phyloP scores from a whole-genome alignment of 257 asterid genomes.

The Przewalskia tangutica region DNA sequence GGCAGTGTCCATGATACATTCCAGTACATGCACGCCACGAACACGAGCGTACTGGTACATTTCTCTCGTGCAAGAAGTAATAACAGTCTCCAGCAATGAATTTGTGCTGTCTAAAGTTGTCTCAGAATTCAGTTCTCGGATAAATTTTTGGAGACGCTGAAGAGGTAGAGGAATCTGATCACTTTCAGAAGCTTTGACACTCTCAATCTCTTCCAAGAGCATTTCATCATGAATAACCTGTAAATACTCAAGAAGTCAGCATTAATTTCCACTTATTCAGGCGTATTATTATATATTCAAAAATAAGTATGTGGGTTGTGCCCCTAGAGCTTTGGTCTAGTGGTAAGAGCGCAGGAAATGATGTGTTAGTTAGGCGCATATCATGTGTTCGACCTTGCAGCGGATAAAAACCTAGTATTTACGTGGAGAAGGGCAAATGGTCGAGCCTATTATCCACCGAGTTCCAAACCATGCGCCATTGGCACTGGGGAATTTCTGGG shows the following conservation, averaged over 20 bases:
- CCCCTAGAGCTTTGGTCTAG: not conserved
- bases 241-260: conserved; percentile 1
- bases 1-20: conserved; percentile 64
- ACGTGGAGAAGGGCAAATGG: not conserved
- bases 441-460: not conserved
- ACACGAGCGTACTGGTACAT: conserved; percentile 82
- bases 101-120: conserved; percentile 26
- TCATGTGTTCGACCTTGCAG: not conserved
- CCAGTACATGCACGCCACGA: conserved; percentile 68
- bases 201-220: conserved; percentile 57
- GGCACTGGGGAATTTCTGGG: not conserved
- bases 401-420: not conserved
- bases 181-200: conserved; percentile 38
- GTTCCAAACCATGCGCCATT: not conserved
- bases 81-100: conserved; percentile 29
- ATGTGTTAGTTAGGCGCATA: not conserved
- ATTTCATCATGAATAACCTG: conserved; percentile 81
- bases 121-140: conserved; percentile 31
- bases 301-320: not conserved
- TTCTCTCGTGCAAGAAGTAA: conserved; percentile 63
- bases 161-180: conserved; percentile 60
- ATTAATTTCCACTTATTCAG: not conserved
- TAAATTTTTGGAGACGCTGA: conserved; percentile 44
- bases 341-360: not conserved
- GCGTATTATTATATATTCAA: not conserved